Base-by-base conservation (phyloP, 1,284 basidiomycete species). In the Kalmanozyma brasiliensis region DNA sequence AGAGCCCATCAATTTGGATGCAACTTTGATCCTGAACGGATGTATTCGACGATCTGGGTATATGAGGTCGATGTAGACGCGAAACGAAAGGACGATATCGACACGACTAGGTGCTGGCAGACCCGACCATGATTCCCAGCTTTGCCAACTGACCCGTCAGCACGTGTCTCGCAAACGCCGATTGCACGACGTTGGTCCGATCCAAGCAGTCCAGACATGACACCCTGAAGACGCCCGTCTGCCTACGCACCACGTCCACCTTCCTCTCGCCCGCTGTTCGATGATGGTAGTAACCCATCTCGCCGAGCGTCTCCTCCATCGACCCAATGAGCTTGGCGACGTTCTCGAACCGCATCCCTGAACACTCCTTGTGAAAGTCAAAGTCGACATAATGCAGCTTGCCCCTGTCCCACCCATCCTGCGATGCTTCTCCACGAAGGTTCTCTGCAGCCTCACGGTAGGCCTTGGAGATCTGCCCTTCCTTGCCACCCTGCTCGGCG, bases 131-230 rank as follows among this genome's bases (percentile, higher is more conserved):
- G 30, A 78, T 58, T 5, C 56, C 75, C 11, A 77, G 32, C 20
- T 47, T 48, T 6, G 62, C 52, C 11, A 79, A 48, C 60, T 97
- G 93, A 53, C 87, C 87, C 46, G 88, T 87, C 56, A 98, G 84
- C 23, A 94, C 87, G 80, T 90, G 87, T 57, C 93, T 87, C 8
- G 92, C 91, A 75, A 97, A 91, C 0, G 94, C 94, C 20, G 92
- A 95, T 83, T 98, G 91, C 0, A 97, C 89, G 70, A 96, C 96
- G 81, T 99, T 99, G 8, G 96, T 99, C 33, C 96, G 89, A 80
- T 98, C 95, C 59, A 98, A 84, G 82, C 94, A 97, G 80, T 98
- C 95, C 47, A 98, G 85, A 82, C 95, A 99, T 79, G 98, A 98
- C 10, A 90, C 91, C 49, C 96, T 86, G 82, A 98, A 97, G 5